Conservation (phyloP, 495 filamentous ascomycete genomes). For the Talaromyces ruber region DNA sequence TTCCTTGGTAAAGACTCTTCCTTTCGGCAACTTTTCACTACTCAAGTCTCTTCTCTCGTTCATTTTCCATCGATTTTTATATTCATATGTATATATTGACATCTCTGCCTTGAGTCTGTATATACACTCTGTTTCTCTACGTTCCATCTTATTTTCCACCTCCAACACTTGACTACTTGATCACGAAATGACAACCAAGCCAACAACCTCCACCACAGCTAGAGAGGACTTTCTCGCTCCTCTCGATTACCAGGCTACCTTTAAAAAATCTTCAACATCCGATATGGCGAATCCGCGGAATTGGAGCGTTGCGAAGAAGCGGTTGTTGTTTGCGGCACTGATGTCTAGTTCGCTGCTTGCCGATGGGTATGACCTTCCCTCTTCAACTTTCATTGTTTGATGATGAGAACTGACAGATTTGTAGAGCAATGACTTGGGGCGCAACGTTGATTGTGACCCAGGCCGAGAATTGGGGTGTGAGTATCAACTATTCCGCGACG, state of each 20-base stretch:
- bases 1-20: not conserved
- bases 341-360: constrained; percentile 30
- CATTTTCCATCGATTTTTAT: not conserved
- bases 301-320: constrained; percentile 22
- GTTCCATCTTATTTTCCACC: too few relatives aligned
- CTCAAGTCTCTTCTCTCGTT: not conserved
- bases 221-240: not conserved
- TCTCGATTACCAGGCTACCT: not conserved
- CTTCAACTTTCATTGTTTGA: constrained; percentile 3
- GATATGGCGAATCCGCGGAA: constrained; percentile 15
- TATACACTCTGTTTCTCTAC: not conserved
- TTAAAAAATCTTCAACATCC: not conserved
- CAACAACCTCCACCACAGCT: not conserved
- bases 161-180: too few relatives aligned
- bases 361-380: constrained; percentile 20
- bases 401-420: constrained; percentile 17
- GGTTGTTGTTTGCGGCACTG: constrained; percentile 23
- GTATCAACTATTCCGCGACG: constrained; percentile 27
- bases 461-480: constrained; percentile 38
- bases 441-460: constrained; percentile 39
- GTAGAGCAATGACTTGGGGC: constrained; percentile 42
- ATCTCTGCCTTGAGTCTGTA: not conserved
- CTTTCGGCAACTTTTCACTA: not conserved
- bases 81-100: not conserved
- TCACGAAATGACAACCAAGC: not conserved